A percentile compares a stretch with the other conserved stretches of the same genome.
Conservation (phyloP, 805 yeast genomes). For the Aciculoconidium aculeatum region DNA sequence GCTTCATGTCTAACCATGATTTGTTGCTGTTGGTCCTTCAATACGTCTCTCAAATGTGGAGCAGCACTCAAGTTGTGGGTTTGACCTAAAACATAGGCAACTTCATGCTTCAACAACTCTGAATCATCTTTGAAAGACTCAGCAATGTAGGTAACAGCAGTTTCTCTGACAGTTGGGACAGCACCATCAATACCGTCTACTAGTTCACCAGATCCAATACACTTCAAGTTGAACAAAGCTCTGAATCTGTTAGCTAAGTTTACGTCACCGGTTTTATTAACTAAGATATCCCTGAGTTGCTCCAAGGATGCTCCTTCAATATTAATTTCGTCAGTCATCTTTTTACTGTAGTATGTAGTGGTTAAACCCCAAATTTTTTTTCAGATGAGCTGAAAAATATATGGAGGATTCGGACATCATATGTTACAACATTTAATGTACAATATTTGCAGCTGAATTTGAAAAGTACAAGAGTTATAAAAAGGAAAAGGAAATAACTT, state of each 20-base stretch:
- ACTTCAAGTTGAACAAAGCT: constrained; percentile 87
- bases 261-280: constrained; percentile 60
- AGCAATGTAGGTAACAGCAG: constrained; percentile 77
- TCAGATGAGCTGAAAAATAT: too few relatives aligned
- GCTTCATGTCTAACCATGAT: constrained; percentile 99
- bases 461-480: too few relatives aligned
- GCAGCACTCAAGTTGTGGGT: constrained; percentile 80
- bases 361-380: too few relatives aligned
- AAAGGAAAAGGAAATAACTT: too few relatives aligned
- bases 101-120: constrained; percentile 93
- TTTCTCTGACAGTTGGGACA: constrained; percentile 34
- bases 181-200: constrained; percentile 7
- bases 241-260: constrained; percentile 85
- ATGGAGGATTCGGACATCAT: too few relatives aligned
- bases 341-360: too few relatives aligned
- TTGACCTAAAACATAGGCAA: constrained; percentile 95
- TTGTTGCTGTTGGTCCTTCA: constrained; percentile 64
- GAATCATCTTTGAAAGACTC: constrained; percentile 76
- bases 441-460: too few relatives aligned
- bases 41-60: constrained; percentile 65
- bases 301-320: constrained; percentile 46
- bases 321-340: constrained; percentile 32
- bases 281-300: constrained; percentile 63
- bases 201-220: constrained; percentile 62
- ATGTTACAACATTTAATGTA: too few relatives aligned